Conservation (phyloP, 345 rosid species). For the Noccaea caerulescens region DNA sequence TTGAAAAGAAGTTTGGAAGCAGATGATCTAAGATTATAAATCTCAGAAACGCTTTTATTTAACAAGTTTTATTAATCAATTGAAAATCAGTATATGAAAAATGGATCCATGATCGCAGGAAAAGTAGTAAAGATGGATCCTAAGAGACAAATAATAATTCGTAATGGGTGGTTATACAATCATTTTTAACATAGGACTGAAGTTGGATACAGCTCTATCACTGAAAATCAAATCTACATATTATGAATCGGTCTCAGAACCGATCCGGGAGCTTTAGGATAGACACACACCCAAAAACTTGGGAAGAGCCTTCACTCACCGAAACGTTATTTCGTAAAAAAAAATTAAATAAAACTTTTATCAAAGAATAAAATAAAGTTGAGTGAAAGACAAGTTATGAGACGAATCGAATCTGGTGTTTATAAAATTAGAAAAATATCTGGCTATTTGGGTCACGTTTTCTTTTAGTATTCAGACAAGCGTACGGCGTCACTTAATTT, state of each 20-base stretch:
- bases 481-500: constrained; percentile 13
- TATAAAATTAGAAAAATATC: neutral
- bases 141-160: no score
- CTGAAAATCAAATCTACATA: no score
- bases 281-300: neutral
- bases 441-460: constrained; percentile 2
- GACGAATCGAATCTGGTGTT: neutral
- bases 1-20: neutral
- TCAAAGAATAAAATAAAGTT: neutral
- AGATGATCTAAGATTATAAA: neutral
- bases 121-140: neutral
- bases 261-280: neutral
- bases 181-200: neutral
- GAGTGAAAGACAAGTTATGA: neutral
- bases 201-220: no score
- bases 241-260: neutral
- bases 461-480: constrained; percentile 6
- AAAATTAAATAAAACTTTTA: neutral
- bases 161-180: no score
- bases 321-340: neutral
- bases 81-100: neutral
- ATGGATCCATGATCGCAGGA: neutral
- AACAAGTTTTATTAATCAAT: neutral
- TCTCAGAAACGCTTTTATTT: neutral
- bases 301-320: neutral